Evolutionary conservation across 192 early-diverging fungal genomes (phyloP), one percentile per base, ranked within the genome.

Genomic region (Borealophlyctis nickersoniae): DNA sequence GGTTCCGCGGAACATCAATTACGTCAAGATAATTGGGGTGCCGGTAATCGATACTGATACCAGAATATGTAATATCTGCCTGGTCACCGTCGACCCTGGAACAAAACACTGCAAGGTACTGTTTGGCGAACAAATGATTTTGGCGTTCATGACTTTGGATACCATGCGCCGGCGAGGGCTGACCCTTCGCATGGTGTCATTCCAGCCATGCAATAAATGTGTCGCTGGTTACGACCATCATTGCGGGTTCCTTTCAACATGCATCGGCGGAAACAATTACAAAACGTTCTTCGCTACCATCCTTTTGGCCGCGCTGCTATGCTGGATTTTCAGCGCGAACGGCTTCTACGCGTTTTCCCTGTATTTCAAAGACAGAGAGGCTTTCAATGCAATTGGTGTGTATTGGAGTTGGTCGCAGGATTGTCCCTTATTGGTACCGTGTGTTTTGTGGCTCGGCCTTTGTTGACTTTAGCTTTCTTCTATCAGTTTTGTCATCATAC

Each of bases 141-240:
- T 58, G n/a, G 52, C 14, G 60, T 27, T 58, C 14, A 57, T 56
- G 9, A 16, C 11, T 48, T 49, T 68, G 30, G 53, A 11, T 4
- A 32, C 19, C 14, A 56, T 3, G 52, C 9, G n/a, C 45, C n/a
- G 11, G 56, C 57, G 58, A 31, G 13, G 36, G 58, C 52, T 33
- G 11, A 58, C 11, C 53, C 27, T 5, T 13, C 53, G n/a, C 9
- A 13, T 26, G 49, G 4, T 52, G n/a, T n/a, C n/a, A 2, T 22
- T 56, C 2, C 53, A 69, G 61, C 60, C 76, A 22, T 82, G 80
- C 67, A 82, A 82, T 69, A 82, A 81, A 57, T 82, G 80, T 57
- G 78, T 82, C n/a, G 78, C 32, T 5, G 53, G 39, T 1, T 82
- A 69, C 49, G 80, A 82, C 50, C 80, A 82, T 48, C 80, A 82